Evolutionary conservation across 768 basidiomycete genomes (phyloP).

Genomic region (Paxillus involutus): DNA sequence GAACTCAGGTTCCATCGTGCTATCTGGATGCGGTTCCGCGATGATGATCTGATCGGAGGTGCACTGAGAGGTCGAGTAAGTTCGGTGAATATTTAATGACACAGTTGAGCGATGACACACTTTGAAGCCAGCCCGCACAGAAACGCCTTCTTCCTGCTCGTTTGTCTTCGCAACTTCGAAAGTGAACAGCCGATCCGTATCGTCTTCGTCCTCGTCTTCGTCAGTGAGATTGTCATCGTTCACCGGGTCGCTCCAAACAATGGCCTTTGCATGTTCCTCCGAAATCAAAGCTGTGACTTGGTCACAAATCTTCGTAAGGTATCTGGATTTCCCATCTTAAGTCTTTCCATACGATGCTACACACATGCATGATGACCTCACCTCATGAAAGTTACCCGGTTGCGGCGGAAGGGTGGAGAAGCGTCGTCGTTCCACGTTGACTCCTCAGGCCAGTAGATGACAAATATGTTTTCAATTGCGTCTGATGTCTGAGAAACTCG

Average conservation of each 20-base stretch:
- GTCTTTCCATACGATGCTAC: neutral
- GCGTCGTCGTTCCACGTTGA: conserved; percentile 57
- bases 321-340: conserved; percentile 33
- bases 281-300: conserved; percentile 53
- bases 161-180: conserved; percentile 57
- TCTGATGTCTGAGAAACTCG: conserved; percentile 13
- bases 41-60: conserved; percentile 18
- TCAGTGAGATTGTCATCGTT: conserved; percentile 23
- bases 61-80: conserved; percentile 3
- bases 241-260: conserved; percentile 43
- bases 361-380: conserved; percentile 13
- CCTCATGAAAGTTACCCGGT: conserved; percentile 64
- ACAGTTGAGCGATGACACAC: conserved; percentile 23
- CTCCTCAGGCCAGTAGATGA: conserved; percentile 65
- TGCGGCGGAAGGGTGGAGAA: conserved; percentile 44
- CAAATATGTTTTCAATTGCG: conserved; percentile 34
- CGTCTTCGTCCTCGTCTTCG: conserved; percentile 40
- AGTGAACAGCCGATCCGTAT: conserved; percentile 51
- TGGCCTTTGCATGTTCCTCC: conserved; percentile 40
- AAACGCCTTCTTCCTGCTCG: conserved; percentile 55
- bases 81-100: neutral
- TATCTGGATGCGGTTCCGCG: conserved; percentile 19
- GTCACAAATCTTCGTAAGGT: conserved; percentile 58
- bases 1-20: conserved; percentile 14
- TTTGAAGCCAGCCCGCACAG: conserved; percentile 43